Conservation (phyloP, 495 filamentous ascomycete genomes). For the Neurospora hispaniola region DNA sequence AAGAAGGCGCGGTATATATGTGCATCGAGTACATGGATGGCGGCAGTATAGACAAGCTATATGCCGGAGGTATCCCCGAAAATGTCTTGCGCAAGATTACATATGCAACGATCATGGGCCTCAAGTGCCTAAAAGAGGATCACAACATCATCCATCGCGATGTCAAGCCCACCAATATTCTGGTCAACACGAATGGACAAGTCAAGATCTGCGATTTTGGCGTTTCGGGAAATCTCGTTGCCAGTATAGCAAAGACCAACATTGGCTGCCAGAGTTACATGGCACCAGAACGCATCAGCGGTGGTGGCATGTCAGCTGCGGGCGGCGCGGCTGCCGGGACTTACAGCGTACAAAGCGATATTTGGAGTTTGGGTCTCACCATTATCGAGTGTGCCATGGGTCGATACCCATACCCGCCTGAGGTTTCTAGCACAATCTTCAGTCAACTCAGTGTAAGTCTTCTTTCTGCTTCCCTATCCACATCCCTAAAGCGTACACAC, state of each 20-base stretch:
- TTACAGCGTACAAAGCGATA: slow-evolving; percentile 96
- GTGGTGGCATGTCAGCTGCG: slow-evolving; percentile 65
- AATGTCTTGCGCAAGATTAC: slow-evolving; percentile 82
- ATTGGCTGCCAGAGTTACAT: slow-evolving; percentile 99
- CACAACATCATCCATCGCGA: slow-evolving; percentile 99
- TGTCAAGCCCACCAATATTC: slow-evolving; percentile 96
- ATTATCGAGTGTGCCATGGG: slow-evolving; percentile 97
- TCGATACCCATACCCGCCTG: slow-evolving; percentile 91
- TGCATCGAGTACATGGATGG: slow-evolving; percentile 99
- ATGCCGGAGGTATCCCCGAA: slow-evolving; percentile 88
- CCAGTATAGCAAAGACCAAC: slow-evolving; percentile 96
- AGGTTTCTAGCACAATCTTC: slow-evolving; percentile 98
- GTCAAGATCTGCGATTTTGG: slow-evolving; percentile 99
- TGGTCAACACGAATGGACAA: slow-evolving; percentile 81
- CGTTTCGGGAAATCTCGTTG: slow-evolving; percentile 91
- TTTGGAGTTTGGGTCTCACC: slow-evolving; percentile 91
- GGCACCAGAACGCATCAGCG: slow-evolving; percentile 91
- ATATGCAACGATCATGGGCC: slow-evolving; percentile 79
- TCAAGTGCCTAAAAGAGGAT: slow-evolving; percentile 91
- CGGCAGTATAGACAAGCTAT: slow-evolving; percentile 95
- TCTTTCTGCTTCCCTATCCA: neutral
- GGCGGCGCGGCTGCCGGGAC: slow-evolving; percentile 65
- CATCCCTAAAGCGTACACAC: neutral
- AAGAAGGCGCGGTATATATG: slow-evolving; percentile 98
- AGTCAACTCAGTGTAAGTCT: slow-evolving; percentile 86